A percentile compares a stretch with the other conserved stretches of the same genome.
Conservation (phyloP, 257 asterid species). For the Solanum appendiculatum region DNA sequence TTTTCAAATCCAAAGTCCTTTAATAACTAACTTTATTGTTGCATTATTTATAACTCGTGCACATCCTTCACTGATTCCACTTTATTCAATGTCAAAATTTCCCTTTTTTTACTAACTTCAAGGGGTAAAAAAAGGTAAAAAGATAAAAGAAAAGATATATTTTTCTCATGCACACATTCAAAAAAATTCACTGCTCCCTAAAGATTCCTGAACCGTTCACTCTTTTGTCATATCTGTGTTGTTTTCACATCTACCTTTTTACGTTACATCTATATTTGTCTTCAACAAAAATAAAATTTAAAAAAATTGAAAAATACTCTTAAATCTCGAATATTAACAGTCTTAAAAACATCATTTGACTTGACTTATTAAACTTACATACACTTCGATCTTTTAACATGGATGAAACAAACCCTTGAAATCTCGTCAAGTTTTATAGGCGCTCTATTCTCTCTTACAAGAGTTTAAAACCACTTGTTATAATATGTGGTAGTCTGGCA, state of each 20-base stretch:
- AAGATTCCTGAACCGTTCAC: not conserved
- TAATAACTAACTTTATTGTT: not conserved
- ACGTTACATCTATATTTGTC: not conserved
- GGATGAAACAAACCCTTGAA: too few relatives aligned
- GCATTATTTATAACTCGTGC: not conserved
- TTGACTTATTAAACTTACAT: too few relatives aligned
- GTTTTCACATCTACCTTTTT: not conserved
- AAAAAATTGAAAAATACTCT: not conserved
- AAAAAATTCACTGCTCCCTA: not conserved
- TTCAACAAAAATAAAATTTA: not conserved
- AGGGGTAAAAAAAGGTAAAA: not conserved
- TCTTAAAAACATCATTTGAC: too few relatives aligned
- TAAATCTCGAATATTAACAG: not conserved
- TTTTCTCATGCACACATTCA: not conserved
- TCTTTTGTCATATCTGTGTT: not conserved
- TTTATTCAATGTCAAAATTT: not conserved
- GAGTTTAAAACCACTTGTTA: too few relatives aligned
- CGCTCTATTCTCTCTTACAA: too few relatives aligned
- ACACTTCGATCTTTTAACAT: fast-evolving
- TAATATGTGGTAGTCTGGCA: too few relatives aligned
- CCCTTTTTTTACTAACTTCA: not conserved
- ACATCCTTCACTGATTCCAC: not conserved
- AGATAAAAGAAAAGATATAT: not conserved
- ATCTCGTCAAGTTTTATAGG: not conserved
- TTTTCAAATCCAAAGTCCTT: not conserved